Base-by-base conservation (phyloP, 2,329 filamentous ascomycete genomes). In the Aspergillus phoenicis region DNA sequence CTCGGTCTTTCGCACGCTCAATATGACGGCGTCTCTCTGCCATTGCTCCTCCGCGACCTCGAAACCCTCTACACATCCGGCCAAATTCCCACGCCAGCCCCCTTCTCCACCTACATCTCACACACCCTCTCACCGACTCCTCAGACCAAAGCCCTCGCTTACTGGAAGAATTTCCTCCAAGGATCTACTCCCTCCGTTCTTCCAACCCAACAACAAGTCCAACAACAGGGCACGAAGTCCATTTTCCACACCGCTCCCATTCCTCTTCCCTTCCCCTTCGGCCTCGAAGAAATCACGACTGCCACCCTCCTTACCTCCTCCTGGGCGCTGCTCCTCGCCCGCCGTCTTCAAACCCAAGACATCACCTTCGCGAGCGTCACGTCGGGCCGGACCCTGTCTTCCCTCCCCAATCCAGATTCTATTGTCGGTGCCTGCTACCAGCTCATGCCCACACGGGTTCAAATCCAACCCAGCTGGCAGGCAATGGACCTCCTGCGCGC, bases 11-110 rank as follows among this genome's bases (percentile, higher is more conserved):
- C 86, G 0, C 87, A 89, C 68, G 84, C 87, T 0, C 86, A 88
- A 64, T 89, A 89, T 70, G 87, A 89, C 63, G 87, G 87, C 64
- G 84, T 89, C 26, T 89, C 84, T 61, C 80, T 89, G 2, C 85
- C 85, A 0, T 73, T 80, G 3, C 76, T 89, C 6, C 81, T 89
- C 39, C 80, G 79, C 26, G 85, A 89, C 68, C 79, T 89, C 8
- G 83, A 82, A 0, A 78, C 79, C 0, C 71, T 89, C 10, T 86
- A 83, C 59, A 57, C 67, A 1, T 76, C 73, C 8, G 64, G 61
- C 2, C 26, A 65, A 3, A 64, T 80, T 2, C 63, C 70, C 2
- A 64, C 72, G 15, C 73, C 72, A 2, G 57, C 71, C 15, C 77
- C 79, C 1, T 82, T 81, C 68, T 75, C 75, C 2, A 69, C 72